Conservation (phyloP, 108 stramenopile genomes). For the Skeletonema costatum region DNA sequence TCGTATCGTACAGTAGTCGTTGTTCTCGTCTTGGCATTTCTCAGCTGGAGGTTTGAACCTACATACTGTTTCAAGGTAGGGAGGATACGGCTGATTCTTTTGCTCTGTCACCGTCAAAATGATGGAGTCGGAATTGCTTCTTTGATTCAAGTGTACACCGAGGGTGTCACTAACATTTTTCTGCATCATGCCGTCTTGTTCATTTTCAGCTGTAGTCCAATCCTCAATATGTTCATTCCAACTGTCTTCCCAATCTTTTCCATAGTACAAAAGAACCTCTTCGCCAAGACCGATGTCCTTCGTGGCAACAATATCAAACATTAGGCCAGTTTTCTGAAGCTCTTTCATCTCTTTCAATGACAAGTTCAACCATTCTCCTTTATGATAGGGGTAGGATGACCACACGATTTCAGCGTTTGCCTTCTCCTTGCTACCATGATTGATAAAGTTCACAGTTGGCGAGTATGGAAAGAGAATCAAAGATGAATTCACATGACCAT, state of each 20-base stretch:
- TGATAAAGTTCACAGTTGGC: slow-evolving; percentile 61
- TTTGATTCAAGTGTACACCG: slow-evolving; percentile 10
- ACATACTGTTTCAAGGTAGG: neutral
- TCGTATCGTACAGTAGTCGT: neutral
- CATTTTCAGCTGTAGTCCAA: slow-evolving; percentile 32
- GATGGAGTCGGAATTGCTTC: slow-evolving; percentile 22
- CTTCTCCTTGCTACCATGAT: slow-evolving; percentile 44
- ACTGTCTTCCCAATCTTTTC: slow-evolving; percentile 70
- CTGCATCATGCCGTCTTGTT: slow-evolving; percentile 43
- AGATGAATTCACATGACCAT: slow-evolving; percentile 62
- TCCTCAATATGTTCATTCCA: slow-evolving; percentile 65
- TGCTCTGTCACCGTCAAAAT: slow-evolving; percentile 76
- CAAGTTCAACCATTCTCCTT: slow-evolving; percentile 31
- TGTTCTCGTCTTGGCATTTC: neutral
- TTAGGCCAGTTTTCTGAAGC: slow-evolving; percentile 3
- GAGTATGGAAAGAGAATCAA: slow-evolving; percentile 77
- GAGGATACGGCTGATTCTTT: slow-evolving; percentile 63
- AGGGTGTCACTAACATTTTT: slow-evolving; percentile 18
- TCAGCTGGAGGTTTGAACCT: neutral
- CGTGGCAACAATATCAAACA: slow-evolving; percentile 58
- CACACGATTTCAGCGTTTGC: slow-evolving; percentile 56
- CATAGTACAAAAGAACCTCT: slow-evolving; percentile 78
- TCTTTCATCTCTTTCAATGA: slow-evolving; percentile 14
- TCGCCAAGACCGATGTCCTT: slow-evolving; percentile 54
- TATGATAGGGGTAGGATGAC: slow-evolving; percentile 32